A percentile compares a stretch with the other conserved stretches of the same genome.
These are phyloP conservation scores for Globomyces sp. DNA, from an alignment of 371 early-diverging fungal species.

Conservation along the genomic window DNA sequence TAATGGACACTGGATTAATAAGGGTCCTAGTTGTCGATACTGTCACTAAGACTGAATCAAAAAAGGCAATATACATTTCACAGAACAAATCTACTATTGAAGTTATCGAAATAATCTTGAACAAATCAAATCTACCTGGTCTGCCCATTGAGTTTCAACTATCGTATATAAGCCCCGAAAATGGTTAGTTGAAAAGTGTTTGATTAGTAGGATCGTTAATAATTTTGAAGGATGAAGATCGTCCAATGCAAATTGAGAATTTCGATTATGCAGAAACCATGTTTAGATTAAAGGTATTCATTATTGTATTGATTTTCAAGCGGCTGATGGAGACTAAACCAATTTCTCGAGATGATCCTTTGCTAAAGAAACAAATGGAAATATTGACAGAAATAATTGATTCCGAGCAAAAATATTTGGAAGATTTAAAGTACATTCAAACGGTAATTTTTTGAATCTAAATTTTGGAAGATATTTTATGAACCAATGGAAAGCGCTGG, in stretches of 20 bases:
- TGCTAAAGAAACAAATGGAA: slow-evolving; percentile 36
- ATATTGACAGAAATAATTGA: slow-evolving; percentile 44
- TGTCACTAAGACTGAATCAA: slow-evolving; percentile 33
- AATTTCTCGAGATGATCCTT: slow-evolving; percentile 14
- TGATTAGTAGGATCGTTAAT: not conserved
- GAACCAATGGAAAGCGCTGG: slow-evolving; percentile 21
- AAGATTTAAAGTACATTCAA: slow-evolving; percentile 34
- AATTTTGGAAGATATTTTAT: slow-evolving; percentile 13
- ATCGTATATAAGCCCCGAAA: slow-evolving; percentile 23
- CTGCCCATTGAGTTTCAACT: slow-evolving; percentile 33
- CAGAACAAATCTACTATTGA: slow-evolving; percentile 26
- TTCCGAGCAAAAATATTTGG: slow-evolving; percentile 37
- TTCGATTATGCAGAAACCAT: slow-evolving; percentile 17
- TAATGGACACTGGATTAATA: slow-evolving; percentile 13
- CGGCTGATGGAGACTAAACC: slow-evolving; percentile 6
- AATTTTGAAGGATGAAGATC: slow-evolving; percentile 23
- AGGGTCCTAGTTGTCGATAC: slow-evolving; percentile 19
- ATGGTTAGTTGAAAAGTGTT: slow-evolving; percentile 19
- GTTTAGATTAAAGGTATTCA: slow-evolving; percentile 5
- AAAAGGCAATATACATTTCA: slow-evolving; percentile 38
- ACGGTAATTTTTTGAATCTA: slow-evolving; percentile 1
- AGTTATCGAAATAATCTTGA: slow-evolving; percentile 31
- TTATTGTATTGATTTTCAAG: not conserved
- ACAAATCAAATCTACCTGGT: slow-evolving; percentile 36
- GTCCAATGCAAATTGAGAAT: slow-evolving; percentile 20